Percentiles rank a stretch among this genome's conserved stretches.
Conservation (phyloP, 495 filamentous ascomycete genomes). For the Penicillium macrosclerotiorum region DNA sequence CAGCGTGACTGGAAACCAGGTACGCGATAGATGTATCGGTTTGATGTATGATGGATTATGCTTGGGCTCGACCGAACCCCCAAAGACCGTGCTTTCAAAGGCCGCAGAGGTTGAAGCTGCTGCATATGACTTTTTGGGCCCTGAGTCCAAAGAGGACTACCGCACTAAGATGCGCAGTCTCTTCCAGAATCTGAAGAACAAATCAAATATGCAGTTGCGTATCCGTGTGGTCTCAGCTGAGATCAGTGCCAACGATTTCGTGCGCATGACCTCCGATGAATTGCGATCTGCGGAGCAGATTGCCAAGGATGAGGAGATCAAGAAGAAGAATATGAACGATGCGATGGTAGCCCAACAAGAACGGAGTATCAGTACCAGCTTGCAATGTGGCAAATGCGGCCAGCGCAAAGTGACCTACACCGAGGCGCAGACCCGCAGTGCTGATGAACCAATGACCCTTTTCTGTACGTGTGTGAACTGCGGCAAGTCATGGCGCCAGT, state of each 20-base stretch:
- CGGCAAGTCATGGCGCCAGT: conserved; percentile 52
- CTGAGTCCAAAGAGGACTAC: conserved; percentile 71
- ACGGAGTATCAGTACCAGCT: conserved; percentile 75
- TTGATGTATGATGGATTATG: conserved; percentile 77
- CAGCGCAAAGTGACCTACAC: conserved; percentile 93
- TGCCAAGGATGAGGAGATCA: conserved; percentile 63
- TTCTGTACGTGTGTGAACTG: conserved; percentile 52
- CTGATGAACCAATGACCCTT: conserved; percentile 64
- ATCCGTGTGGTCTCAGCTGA: conserved; percentile 70
- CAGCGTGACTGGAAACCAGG: conserved; percentile 63
- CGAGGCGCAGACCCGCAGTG: conserved; percentile 92
- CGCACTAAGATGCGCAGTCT: conserved; percentile 83
- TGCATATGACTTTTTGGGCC: conserved; percentile 60
- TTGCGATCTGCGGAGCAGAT: conserved; percentile 72
- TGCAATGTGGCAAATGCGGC: conserved; percentile 86
- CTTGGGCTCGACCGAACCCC: conserved; percentile 39
- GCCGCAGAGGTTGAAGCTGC: conserved; percentile 72
- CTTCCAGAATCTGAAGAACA: conserved; percentile 91
- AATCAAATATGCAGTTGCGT: conserved; percentile 74
- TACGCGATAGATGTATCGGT: conserved; percentile 79
- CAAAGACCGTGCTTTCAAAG: conserved; percentile 60
- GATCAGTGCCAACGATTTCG: conserved; percentile 68
- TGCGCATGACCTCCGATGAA: conserved; percentile 72
- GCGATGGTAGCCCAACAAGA: conserved; percentile 59
- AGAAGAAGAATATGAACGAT: conserved; percentile 92